Conservation (phyloP, 805 yeast genomes). For the Yarrowia phangngaensis region DNA sequence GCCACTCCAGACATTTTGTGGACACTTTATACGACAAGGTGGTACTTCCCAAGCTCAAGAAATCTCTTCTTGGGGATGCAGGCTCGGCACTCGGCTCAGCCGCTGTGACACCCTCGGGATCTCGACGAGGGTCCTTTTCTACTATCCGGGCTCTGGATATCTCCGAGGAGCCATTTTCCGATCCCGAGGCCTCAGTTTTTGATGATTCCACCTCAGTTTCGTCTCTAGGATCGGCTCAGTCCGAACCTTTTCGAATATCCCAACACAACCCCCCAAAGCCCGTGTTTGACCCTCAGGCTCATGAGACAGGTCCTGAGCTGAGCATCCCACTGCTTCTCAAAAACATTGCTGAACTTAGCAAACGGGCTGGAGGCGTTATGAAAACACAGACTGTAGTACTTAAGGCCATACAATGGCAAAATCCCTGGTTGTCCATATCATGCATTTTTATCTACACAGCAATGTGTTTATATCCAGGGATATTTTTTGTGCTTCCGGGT, state of each 20-base stretch:
- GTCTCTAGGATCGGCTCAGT: background rate
- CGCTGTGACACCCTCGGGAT: slow-evolving; percentile 14
- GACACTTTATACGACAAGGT: slow-evolving; percentile 18
- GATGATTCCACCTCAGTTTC: slow-evolving; percentile 5
- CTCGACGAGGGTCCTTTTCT: slow-evolving; percentile 13
- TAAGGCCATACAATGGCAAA: slow-evolving; percentile 26
- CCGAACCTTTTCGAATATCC: slow-evolving; percentile 3
- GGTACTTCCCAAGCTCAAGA: slow-evolving; percentile 22
- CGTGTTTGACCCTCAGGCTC: slow-evolving; percentile 19
- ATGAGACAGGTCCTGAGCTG: slow-evolving; percentile 10
- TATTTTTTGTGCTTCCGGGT: slow-evolving; percentile 11
- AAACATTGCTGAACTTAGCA: slow-evolving; percentile 22
- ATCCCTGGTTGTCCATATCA: slow-evolving; percentile 21
- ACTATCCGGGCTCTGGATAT: slow-evolving; percentile 18
- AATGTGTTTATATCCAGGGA: slow-evolving; percentile 19
- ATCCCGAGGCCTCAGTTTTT: slow-evolving; percentile 17
- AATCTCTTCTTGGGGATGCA: slow-evolving; percentile 7
- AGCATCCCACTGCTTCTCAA: slow-evolving; percentile 18
- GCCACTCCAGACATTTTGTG: slow-evolving; percentile 25
- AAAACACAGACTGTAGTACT: slow-evolving; percentile 17
- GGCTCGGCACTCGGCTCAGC: slow-evolving; percentile 23
- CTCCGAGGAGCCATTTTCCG: slow-evolving; percentile 25
- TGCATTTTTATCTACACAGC: slow-evolving; percentile 25
- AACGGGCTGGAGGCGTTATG: slow-evolving; percentile 18
- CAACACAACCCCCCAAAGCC: slow-evolving; percentile 19